These are phyloP conservation scores for Phytophthora sansomeana DNA, from an alignment of 352 stramenopile genomes.

Conservation along the genomic window DNA sequence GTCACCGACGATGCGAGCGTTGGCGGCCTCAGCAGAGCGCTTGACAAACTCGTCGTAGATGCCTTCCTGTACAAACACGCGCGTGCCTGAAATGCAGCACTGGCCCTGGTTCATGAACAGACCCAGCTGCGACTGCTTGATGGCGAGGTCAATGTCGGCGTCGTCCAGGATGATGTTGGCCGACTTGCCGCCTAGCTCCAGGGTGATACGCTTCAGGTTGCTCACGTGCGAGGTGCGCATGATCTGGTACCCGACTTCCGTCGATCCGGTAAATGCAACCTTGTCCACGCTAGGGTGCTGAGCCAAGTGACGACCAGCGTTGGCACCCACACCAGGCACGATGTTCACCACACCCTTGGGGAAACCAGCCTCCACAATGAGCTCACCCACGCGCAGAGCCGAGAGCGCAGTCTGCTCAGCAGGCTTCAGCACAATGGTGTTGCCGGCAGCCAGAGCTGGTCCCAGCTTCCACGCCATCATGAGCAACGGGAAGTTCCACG, in stretches of 20 bases:
- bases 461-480: conserved; percentile 96
- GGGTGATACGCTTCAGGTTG: conserved; percentile 78
- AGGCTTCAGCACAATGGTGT: conserved; percentile 95
- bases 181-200: conserved; percentile 82
- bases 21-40: conserved; percentile 51
- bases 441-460: too few species aligned
- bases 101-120: conserved; percentile 90
- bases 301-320: conserved; percentile 47
- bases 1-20: conserved; percentile 62
- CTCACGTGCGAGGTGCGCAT: conserved; percentile 56
- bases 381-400: conserved; percentile 84
- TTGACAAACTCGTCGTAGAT: conserved; percentile 88
- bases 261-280: conserved; percentile 80
- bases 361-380: conserved; percentile 83
- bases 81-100: conserved; percentile 81
- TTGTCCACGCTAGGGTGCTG: conserved; percentile 77
- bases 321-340: conserved; percentile 54
- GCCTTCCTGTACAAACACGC: conserved; percentile 87
- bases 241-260: conserved; percentile 64
- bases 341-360: conserved; percentile 88
- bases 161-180: conserved; percentile 73
- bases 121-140: conserved; percentile 50
- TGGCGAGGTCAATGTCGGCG: conserved; percentile 69
- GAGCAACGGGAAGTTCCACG: conserved; percentile 88
- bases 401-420: conserved; percentile 94